Conservation (phyloP, 1,139 yeast genomes). For the Kodamaea fungicola region DNA sequence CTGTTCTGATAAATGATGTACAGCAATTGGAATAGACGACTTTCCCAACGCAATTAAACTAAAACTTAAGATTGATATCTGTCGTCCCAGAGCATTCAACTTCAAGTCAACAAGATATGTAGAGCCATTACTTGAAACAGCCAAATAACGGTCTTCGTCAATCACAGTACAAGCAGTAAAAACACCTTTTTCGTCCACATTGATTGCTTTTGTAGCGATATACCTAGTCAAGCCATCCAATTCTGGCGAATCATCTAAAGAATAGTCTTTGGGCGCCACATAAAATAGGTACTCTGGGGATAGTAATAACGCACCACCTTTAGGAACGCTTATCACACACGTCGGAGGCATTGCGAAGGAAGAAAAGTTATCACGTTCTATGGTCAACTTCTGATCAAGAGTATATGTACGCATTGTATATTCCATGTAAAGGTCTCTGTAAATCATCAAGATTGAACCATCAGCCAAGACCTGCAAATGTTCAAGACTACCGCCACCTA, state of each 20-base stretch:
- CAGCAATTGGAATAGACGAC: conserved; percentile 24
- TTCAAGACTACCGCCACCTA: conserved; percentile 30
- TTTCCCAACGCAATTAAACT: conserved; percentile 28
- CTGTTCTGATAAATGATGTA: conserved; percentile 29
- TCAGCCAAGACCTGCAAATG: conserved; percentile 17
- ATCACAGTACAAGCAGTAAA: conserved; percentile 15
- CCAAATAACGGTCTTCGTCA: conserved; percentile 25
- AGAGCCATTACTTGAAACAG: conserved; percentile 31
- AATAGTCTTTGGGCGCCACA: conserved; percentile 22
- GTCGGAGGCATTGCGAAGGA: conserved; percentile 34
- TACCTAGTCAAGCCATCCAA: background rate
- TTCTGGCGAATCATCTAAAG: no score
- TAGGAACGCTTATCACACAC: conserved; percentile 19
- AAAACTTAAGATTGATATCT: conserved; percentile 17
- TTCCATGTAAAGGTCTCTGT: conserved; percentile 26
- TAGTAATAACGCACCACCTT: conserved; percentile 32
- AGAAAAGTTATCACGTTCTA: background rate
- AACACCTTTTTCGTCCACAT: conserved; percentile 5
- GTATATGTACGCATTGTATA: conserved; percentile 18
- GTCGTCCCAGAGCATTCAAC: conserved; percentile 4
- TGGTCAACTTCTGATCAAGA: background rate
- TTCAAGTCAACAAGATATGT: conserved; percentile 27
- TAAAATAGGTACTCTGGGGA: conserved; percentile 29
- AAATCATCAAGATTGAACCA: conserved; percentile 25
- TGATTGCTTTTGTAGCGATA: conserved; percentile 11